Evolutionary conservation across 805 yeast species (phyloP).

Genomic region (Crinitomyces ghanaensis): DNA sequence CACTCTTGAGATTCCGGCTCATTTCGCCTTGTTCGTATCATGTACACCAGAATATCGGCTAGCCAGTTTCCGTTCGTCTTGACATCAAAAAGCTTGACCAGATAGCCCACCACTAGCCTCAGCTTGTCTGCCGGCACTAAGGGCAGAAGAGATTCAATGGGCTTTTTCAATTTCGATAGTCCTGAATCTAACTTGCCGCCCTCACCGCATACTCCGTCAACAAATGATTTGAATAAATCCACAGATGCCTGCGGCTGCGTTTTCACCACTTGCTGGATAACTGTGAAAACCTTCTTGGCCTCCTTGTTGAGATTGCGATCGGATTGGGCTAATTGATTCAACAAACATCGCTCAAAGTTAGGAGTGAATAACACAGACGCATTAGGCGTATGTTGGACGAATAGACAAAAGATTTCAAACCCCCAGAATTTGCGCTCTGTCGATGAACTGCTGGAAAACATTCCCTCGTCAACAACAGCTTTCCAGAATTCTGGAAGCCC

Average conservation of each 20-base stretch:
- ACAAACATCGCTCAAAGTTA: conserved; percentile 59
- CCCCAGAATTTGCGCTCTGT: conserved; percentile 84
- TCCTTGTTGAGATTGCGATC: conserved; percentile 58
- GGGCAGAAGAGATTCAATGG: conserved; percentile 34
- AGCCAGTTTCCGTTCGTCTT: conserved; percentile 42
- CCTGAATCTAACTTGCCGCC: conserved; percentile 57
- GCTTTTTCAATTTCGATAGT: conserved; percentile 64
- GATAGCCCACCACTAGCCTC: conserved; percentile 17
- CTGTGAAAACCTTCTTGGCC: conserved; percentile 40
- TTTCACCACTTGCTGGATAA: conserved; percentile 31
- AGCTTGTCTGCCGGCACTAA: conserved; percentile 7
- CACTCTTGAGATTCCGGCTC: conserved; percentile 15
- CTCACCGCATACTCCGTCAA: conserved; percentile 33
- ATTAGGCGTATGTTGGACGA: conserved; percentile 27
- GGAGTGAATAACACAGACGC: conserved; percentile 20
- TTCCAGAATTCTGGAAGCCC: conserved; percentile 67
- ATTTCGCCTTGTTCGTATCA: conserved; percentile 23
- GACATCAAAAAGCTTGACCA: conserved; percentile 13
- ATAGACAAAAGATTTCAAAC: conserved; percentile 52
- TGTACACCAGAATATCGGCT: conserved; percentile 44
- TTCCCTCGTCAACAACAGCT: conserved; percentile 63
- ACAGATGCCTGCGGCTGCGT: conserved; percentile 28
- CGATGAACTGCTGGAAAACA: conserved; percentile 67
- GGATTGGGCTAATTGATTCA: conserved; percentile 61
- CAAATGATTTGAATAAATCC: conserved; percentile 26